Evolutionary conservation across 108 stramenopile species (phyloP), one percentile per base, ranked within the genome.

Genomic region (Nitzschia putrida): DNA sequence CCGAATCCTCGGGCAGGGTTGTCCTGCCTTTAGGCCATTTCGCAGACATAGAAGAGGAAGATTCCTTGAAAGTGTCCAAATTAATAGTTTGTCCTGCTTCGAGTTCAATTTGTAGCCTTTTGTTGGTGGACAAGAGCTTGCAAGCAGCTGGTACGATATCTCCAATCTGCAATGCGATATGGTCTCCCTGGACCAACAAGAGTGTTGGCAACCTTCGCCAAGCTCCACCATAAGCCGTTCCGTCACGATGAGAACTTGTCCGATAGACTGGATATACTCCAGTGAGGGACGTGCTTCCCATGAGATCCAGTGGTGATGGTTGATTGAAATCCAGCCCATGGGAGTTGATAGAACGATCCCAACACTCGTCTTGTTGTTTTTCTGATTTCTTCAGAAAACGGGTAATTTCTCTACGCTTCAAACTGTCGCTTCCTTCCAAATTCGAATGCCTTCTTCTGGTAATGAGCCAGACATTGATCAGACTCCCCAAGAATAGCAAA

Each of bases 261-360:
- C 90, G 85, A 71, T 90, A 91, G 6, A 88, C 88, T 3, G 88
- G 83, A 79, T 90, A 89, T 1, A 91, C 72, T 70, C 85, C 90
- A 5, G 77, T 81, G 57, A 84, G 42, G 3, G 86, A 71, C 13
- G 83, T 84, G 18, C 47, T 49, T 24, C 83, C 86, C 23, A 51
- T 20, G 4, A 85, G 39, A 9, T 73, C 58, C 20, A 77, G 55
- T 0, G 42, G 41, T 3, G 47, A 49, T 6, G 47, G 47, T 42
- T 77, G 49, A 22, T 57, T 52, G 41, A 41, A 18, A 49, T 69
- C 21, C 18, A 12, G 2, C 1, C 24, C 49, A 22, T 61, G 66
- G 0, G n/a, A 14, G 21, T 23, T 24, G 13, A 23, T 22, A 3
- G 37, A 39, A 8, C 61, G 42, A 0, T 56, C 43, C 29, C 47